Evolutionary conservation across 179 eudicot species (phyloP), one percentile per base, ranked within the genome.

Genomic region (Silene noctiflora): DNA sequence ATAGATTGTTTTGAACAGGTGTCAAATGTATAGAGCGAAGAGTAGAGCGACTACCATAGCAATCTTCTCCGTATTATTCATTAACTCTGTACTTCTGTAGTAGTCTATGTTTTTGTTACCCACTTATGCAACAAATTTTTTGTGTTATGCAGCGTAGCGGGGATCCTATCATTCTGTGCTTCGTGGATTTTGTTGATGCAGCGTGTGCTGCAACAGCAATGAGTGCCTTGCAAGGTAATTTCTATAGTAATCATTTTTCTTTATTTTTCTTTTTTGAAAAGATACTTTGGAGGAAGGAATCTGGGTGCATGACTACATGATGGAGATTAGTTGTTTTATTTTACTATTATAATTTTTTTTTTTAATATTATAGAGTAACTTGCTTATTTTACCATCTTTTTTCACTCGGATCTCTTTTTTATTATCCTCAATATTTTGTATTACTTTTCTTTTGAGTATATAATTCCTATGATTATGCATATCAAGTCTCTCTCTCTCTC

Each of bases 191-290:
- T 78, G 74, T 39, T 27, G 79, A 73, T 76, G 85, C 95, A 29
- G 91, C 91, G 4, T 86, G 88, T 85, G 97, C 97, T 25, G 92
- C 97, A 69, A 90, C 97, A 69, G 97, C 97, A 46, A 71, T 90
- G 84, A 86, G 86, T 75, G 93, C 97, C 69, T 82, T 91, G 82
- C 95, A 91, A 90, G 97, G 97, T 91, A 79, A 44, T 21, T 81
- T 19, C 6, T 39, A 42, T 35, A 11, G 22, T 66, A 31, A 56
- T 29, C 20, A 48, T 46, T 56, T 67, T 33, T 22, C 56, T 53
- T 42, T 4, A 0, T 46, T 21, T 35, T 19, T 20, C 59, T 55
- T 44, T 44, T 11, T 55, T 1, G 20, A 55, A 55, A 3, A 53
- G 1, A 17, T 3, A 17, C 20, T 55, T 51, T 51, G 8, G 20